Evolutionary conservation across 805 yeast species (phyloP).

Genomic region (Kodamaea sagamina): DNA sequence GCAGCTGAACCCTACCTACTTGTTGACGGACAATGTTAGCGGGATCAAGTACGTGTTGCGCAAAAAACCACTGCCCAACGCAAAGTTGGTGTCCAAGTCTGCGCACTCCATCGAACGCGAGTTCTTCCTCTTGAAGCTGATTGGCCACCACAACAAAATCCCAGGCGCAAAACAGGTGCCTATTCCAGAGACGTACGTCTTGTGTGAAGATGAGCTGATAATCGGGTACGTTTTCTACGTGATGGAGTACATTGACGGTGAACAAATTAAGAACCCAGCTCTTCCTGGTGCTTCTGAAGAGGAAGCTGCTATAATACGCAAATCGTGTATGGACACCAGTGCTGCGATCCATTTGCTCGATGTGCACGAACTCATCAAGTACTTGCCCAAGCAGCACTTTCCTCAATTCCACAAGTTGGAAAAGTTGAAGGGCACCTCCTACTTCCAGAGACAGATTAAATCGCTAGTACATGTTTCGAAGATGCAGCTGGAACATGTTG

Average conservation of each 20-base stretch:
- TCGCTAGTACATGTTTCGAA: conserved; percentile 47
- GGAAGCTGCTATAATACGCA: conserved; percentile 42
- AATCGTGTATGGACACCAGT: conserved; percentile 49
- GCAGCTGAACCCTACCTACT: conserved; percentile 65
- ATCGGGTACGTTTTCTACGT: conserved; percentile 59
- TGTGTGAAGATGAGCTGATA: conserved; percentile 58
- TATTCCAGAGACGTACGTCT: conserved; percentile 51
- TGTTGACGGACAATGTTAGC: conserved; percentile 39
- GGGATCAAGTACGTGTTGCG: conserved; percentile 49
- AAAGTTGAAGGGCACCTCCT: conserved; percentile 27
- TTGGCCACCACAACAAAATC: conserved; percentile 19
- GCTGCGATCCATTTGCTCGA: conserved; percentile 53
- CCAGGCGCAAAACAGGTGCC: conserved; percentile 39
- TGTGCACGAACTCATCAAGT: conserved; percentile 39
- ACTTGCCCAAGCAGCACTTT: conserved; percentile 49
- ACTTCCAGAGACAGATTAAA: conserved; percentile 55
- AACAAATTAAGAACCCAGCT: conserved; percentile 55
- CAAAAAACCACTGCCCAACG: conserved; percentile 55
- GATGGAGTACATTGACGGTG: conserved; percentile 61
- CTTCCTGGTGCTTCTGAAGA: conserved; percentile 36
- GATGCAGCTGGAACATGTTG: conserved; percentile 41
- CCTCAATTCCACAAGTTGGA: conserved; percentile 39
- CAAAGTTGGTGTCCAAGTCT: conserved; percentile 50
- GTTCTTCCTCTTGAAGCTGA: conserved; percentile 49
- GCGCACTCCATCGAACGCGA: conserved; percentile 69